A percentile compares a stretch with the other conserved stretches of the same genome.
These are phyloP conservation scores for Elaeagnus macrophylla DNA, from an alignment of 306 rosid species.

Conservation along the genomic window DNA sequence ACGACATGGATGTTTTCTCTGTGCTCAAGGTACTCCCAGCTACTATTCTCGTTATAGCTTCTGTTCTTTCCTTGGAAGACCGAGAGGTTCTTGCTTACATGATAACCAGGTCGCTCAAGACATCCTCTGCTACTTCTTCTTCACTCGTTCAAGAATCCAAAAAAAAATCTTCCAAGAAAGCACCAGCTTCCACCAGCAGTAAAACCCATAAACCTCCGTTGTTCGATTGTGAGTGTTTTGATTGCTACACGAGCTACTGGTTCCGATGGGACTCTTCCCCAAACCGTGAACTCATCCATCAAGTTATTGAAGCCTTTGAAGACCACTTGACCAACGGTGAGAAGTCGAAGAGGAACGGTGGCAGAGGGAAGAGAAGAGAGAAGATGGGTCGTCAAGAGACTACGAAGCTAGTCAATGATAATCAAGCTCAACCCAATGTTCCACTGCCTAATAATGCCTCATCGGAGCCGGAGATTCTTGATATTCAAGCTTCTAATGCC, in stretches of 20 bases:
- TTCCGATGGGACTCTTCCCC: conserved; percentile 53
- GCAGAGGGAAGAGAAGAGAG: conserved; percentile 29
- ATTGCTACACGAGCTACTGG: conserved; percentile 60
- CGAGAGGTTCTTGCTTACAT: conserved; percentile 61
- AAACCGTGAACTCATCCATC: conserved; percentile 51
- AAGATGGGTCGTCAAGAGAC: conserved; percentile 20
- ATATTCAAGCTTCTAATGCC: background rate
- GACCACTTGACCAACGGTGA: conserved; percentile 41
- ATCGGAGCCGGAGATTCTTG: too few relatives aligned
- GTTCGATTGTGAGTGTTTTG: conserved; percentile 51
- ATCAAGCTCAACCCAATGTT: conserved; percentile 5
- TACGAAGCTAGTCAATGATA: background rate
- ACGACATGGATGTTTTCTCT: conserved; percentile 26
- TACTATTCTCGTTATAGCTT: conserved; percentile 37
- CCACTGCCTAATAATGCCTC: background rate
- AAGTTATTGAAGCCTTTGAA: conserved; percentile 58
- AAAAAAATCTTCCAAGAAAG: conserved; percentile 22
- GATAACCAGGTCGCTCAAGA: conserved; percentile 35
- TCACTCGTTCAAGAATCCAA: conserved; percentile 7
- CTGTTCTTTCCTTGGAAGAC: conserved; percentile 39
- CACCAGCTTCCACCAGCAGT: background rate
- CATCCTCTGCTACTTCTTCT: conserved; percentile 17
- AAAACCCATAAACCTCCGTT: conserved; percentile 30
- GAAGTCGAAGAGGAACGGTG: conserved; percentile 23
- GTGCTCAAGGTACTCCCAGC: conserved; percentile 44